Evolutionary conservation across 768 basidiomycete species (phyloP).

Genomic region (Lanmaoa pseudosensibilis): DNA sequence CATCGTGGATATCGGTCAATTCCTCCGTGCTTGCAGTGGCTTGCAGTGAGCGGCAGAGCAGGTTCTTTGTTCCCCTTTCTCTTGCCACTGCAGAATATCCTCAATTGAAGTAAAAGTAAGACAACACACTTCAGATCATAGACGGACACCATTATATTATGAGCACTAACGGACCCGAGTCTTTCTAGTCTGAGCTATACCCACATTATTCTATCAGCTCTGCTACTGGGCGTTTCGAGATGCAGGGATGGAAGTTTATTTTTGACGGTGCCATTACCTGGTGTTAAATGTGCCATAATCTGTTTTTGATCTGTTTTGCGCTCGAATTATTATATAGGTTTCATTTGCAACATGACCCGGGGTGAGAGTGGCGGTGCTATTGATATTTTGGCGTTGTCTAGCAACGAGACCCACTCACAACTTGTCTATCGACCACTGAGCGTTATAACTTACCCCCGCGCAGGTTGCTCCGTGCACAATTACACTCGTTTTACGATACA

Average conservation of each 20-base stretch:
- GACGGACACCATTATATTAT: constrained; percentile 18
- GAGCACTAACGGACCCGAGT: constrained; percentile 20
- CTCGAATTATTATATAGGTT: not conserved
- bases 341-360: not conserved
- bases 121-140: constrained; percentile 15
- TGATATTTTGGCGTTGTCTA: constrained; percentile 6
- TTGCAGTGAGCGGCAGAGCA: constrained; percentile 6
- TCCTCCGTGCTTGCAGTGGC: constrained; percentile 18
- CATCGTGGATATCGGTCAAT: constrained; percentile 19
- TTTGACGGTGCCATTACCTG: constrained; percentile 10
- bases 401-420: constrained; percentile 11
- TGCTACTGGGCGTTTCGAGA: constrained; percentile 4
- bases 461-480: constrained; percentile 14
- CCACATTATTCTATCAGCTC: constrained; percentile 23
- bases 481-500: constrained; percentile 22
- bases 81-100: not conserved
- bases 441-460: not conserved
- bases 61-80: constrained; percentile 7
- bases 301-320: constrained; percentile 4
- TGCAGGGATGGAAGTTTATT: constrained; percentile 6
- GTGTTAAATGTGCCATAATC: constrained; percentile 20
- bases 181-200: constrained; percentile 26
- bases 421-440: not conserved
- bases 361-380: constrained; percentile 11
- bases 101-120: constrained; percentile 18